Evolutionary conservation across 305 asterid genomes (phyloP).

Genomic region (Fraxinus paxiana): DNA sequence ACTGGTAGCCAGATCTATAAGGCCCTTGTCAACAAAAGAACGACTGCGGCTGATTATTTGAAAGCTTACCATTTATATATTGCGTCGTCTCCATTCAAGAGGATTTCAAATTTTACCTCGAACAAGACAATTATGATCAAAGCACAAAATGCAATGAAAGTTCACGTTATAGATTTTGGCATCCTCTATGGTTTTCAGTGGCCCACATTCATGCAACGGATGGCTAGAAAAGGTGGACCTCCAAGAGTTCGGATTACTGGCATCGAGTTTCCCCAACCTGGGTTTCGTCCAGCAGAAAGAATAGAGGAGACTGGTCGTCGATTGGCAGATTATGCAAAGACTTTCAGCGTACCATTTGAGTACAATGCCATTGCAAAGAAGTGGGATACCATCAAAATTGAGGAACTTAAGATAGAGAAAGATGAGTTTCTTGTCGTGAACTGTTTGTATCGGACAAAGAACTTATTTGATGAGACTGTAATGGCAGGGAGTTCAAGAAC

Average conservation of each 20-base stretch:
- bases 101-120: background rate
- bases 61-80: background rate
- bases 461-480: conserved; percentile 63
- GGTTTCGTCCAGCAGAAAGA: conserved; percentile 67
- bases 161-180: background rate
- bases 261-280: conserved; percentile 75
- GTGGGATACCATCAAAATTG: conserved; percentile 54
- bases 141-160: background rate
- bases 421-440: conserved; percentile 63
- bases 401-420: conserved; percentile 32
- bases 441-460: conserved; percentile 51
- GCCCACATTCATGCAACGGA: background rate
- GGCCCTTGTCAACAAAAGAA: background rate
- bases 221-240: conserved; percentile 38
- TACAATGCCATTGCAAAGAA: conserved; percentile 64
- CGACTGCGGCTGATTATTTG: background rate
- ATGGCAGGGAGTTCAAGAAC: conserved; percentile 49
- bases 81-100: background rate
- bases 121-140: background rate
- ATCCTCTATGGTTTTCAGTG: background rate
- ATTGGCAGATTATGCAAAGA: conserved; percentile 52
- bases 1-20: background rate
- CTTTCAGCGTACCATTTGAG: conserved; percentile 67
- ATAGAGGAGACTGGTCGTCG: conserved; percentile 69
- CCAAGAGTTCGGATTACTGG: conserved; percentile 75